Evolutionary conservation across 208 protist genomes (phyloP).

Genomic region (Phytomonas sp.): DNA sequence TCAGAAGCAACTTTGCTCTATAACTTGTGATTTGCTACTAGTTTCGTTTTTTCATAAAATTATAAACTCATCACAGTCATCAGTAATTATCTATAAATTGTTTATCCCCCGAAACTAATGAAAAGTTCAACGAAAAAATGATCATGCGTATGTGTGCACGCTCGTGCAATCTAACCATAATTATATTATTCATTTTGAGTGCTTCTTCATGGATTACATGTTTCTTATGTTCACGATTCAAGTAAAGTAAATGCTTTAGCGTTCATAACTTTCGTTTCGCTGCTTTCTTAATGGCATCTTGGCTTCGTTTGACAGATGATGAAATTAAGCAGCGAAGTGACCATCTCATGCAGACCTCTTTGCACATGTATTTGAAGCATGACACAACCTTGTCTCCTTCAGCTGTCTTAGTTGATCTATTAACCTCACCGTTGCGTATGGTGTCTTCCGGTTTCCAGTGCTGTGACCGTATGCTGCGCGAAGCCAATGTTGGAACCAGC

Average conservation of each 20-base stretch:
- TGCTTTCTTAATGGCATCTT: background rate
- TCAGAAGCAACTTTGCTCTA: background rate
- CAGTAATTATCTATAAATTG: background rate
- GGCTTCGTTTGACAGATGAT: background rate
- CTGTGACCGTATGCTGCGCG: conserved; percentile 13
- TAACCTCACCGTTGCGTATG: background rate
- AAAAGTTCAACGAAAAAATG: background rate
- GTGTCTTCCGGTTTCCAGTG: background rate
- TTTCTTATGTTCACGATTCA: background rate
- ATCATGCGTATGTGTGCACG: background rate
- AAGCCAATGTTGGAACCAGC: conserved; percentile 9
- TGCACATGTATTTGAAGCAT: background rate
- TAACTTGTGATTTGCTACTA: background rate
- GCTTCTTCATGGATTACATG: conserved; percentile 9
- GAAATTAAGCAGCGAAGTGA: background rate
- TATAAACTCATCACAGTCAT: background rate
- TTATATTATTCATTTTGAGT: conserved; percentile 7
- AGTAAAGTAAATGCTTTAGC: background rate
- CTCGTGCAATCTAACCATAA: background rate
- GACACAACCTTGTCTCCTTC: background rate
- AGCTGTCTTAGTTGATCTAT: background rate
- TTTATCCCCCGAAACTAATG: background rate
- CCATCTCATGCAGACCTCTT: background rate
- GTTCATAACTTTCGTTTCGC: background rate
- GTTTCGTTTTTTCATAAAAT: conserved; percentile 3